A percentile compares a stretch with the other conserved stretches of the same genome.
Conservation (phyloP, 2,329 filamentous ascomycete species). For the Davidsoniella eucalypti region DNA sequence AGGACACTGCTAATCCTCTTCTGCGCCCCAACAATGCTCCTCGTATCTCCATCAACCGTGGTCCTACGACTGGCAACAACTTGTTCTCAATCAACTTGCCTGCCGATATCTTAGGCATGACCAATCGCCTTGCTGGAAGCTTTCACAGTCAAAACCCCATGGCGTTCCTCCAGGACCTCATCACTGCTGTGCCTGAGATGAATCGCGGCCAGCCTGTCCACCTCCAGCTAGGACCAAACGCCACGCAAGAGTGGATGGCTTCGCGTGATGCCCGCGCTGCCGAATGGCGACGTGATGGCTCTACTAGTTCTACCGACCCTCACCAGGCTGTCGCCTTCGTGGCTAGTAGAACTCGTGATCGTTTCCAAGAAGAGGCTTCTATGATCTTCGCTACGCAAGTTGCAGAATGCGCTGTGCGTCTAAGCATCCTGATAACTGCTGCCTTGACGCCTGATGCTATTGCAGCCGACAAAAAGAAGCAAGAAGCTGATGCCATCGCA, state of each 20-base stretch:
- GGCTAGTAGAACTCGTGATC: constrained; percentile 51
- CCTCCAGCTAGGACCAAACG: constrained; percentile 38
- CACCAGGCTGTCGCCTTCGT: constrained; percentile 62
- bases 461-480: constrained; percentile 52
- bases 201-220: constrained; percentile 36
- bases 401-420: constrained; percentile 49
- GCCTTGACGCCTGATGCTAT: constrained; percentile 71
- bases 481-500: constrained; percentile 23
- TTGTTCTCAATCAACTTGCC: constrained; percentile 34
- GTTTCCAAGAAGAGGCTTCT: constrained; percentile 81
- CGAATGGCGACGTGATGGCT: constrained; percentile 31
- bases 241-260: constrained; percentile 33
- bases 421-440: constrained; percentile 51
- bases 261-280: constrained; percentile 19
- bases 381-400: constrained; percentile 54
- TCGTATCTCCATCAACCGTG: constrained; percentile 32
- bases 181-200: constrained; percentile 34
- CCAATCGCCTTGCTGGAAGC: constrained; percentile 5
- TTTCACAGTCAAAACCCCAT: constrained; percentile 31
- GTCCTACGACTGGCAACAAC: constrained; percentile 22
- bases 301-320: constrained; percentile 38
- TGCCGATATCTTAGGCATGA: constrained; percentile 26
- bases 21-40: constrained; percentile 44
- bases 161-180: constrained; percentile 37
- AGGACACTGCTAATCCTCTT: constrained; percentile 77